Evolutionary conservation across 2,329 filamentous ascomycete genomes (phyloP), one percentile per base, ranked within the genome.

Genomic region (Colletotrichum spaethianum): DNA sequence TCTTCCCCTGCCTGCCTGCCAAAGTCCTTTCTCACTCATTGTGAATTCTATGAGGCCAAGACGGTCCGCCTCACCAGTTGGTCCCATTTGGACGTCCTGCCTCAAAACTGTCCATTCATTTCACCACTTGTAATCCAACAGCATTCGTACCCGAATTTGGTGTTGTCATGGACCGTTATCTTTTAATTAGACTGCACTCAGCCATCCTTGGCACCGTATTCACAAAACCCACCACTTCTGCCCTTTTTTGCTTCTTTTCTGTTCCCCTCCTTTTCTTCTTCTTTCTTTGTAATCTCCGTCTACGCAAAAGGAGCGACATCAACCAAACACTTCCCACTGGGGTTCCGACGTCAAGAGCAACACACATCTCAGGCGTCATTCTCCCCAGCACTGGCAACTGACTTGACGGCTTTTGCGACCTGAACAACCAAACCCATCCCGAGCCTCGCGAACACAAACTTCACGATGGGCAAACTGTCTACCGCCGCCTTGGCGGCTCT

Each of bases 401-500:
- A 20, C 40, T 60, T 23, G 23, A 31, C 55, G 7, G 31, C 31
- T 44, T n/a, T 26, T 46, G 31, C 50, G 1, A 6, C 42, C 9
- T 40, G 16, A 33, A 33, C 20, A 18, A 16, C 55, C 42, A 59
- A n/a, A 9, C n/a, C 31, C 23, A 38, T 50, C 12, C 12, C 18
- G 18, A n/a, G 14, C 20, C 23, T 46, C 28, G 0, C 28, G 50
- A 23, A 16, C 18, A 26, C 38, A 1, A 55, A 12, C 46, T 28
- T 40, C 52, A 57, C 36, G 26, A 74, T 74, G 73, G 66, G 56
- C n/a, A 65, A 63, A 44, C 56, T 73, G 38, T 36, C 63, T 23
- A 6, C 75, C 28, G 62, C 73, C 63, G 72, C 82, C 71, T 78
- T 83, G 53, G 78, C 86, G 73, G 80, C 84, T 65, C 76, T 87